Evolutionary conservation across 2,329 filamentous ascomycete species (phyloP).

Genomic region (Stagonosporopsis tanaceti): DNA sequence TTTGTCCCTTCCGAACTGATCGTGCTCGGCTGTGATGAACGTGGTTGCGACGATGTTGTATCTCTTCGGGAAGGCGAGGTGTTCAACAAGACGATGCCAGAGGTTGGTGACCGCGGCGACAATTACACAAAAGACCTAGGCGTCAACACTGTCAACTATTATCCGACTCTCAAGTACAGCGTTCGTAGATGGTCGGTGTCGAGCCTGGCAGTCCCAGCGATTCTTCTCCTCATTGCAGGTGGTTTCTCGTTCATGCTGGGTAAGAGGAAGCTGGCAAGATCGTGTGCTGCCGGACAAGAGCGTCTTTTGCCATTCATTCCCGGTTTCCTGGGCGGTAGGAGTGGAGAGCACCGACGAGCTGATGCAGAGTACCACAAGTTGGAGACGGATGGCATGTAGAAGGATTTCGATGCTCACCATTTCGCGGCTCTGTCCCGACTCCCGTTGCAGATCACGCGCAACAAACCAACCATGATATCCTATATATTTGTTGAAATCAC

Average conservation of each 20-base stretch:
- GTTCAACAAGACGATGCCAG: constrained; percentile 13
- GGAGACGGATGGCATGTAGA: constrained; percentile 10
- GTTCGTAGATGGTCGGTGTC: constrained; percentile 3
- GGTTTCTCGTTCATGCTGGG: constrained; percentile 8
- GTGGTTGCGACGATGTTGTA: constrained; percentile 13
- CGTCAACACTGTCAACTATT: constrained; percentile 14
- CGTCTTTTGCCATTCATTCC: neutral
- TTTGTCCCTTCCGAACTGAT: constrained; percentile 16
- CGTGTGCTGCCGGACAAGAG: neutral
- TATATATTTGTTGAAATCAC: neutral
- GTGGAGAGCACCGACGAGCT: neutral
- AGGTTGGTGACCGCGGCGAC: constrained; percentile 7
- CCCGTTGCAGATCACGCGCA: neutral
- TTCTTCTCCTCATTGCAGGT: constrained; percentile 1
- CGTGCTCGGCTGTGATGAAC: constrained; percentile 5
- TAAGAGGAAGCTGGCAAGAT: constrained; percentile 9
- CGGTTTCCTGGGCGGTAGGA: neutral
- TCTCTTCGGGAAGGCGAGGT: constrained; percentile 8
- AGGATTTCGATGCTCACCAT: neutral
- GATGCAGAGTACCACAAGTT: constrained; percentile 9
- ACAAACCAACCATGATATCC: neutral
- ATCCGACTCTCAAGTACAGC: neutral
- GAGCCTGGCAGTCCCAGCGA: neutral
- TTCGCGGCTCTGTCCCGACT: no score
- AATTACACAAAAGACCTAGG: constrained; percentile 8